Evolutionary conservation across 1,139 yeast genomes (phyloP), one percentile per base, ranked within the genome.

Genomic region (Zygosaccharomyces sapae): DNA sequence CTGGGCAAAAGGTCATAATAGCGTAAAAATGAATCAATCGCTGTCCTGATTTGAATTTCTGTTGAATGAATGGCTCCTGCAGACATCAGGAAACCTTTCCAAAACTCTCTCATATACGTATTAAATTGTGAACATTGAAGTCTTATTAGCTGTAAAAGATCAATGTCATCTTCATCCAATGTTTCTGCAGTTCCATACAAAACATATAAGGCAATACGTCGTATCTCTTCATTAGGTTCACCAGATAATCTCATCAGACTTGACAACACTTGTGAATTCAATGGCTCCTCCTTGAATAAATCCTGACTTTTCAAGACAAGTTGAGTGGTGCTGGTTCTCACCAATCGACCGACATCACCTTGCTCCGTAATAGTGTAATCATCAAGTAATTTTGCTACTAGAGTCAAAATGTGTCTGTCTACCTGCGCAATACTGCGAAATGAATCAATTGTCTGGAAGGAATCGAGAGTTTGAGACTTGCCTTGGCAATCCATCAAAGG

Each of bases 281-380:
- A 43, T 1, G 39, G 45, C 7, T 40, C 41, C 2, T 48, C 25
- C 20, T 44, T 50, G 24, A 68, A 65, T 7, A 46, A 12, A 0
- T 47, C 48, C 3, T 58, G 38, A 54, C 74, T 72, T 2, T 55
- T 43, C 0, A 54, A 48, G 5, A 83, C 60, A 3, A 79, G 60
- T 7, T 61, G 51, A 5, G 83, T 63, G 1, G 81, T 70, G 0
- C 81, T 74, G 2, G 63, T 57, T 44, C n/a, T n/a, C n/a, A n/a
- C n/a, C n/a, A n/a, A n/a, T n/a, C 88, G 79, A 1, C 97, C 97
- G 10, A 83, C 86, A 64, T 84, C 92, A 13, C 92, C 92, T 61
- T 80, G 85, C 44, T 77, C 79, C 0, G 88, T 81, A 2, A 74
- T 68, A 0, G 89, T 80, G 57, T 83, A 83, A 55, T 84, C 90